These are phyloP conservation scores for Porcisia hertigi DNA, from an alignment of 208 protist species.

Conservation along the genomic window DNA sequence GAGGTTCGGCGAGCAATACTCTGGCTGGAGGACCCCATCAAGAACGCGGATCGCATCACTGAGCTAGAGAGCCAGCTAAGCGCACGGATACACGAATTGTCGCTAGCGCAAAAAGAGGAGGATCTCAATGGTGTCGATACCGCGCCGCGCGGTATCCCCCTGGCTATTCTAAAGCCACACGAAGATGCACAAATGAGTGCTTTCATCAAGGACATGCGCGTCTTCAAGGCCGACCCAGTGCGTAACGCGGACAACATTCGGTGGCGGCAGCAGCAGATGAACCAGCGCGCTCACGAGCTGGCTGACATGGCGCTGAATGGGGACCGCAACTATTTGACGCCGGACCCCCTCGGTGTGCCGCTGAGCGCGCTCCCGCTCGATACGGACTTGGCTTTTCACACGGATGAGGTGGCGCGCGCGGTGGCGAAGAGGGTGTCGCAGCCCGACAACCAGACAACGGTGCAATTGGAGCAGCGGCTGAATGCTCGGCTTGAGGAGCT, in stretches of 20 bases:
- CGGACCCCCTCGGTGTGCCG: slow-evolving; percentile 52
- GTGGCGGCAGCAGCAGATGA: slow-evolving; percentile 47
- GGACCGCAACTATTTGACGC: slow-evolving; percentile 50
- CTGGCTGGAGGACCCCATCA: slow-evolving; percentile 46
- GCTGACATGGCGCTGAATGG: slow-evolving; percentile 43
- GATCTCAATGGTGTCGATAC: slow-evolving; percentile 64
- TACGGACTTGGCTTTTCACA: slow-evolving; percentile 52
- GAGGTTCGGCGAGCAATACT: slow-evolving; percentile 56
- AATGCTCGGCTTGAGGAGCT: slow-evolving; percentile 57
- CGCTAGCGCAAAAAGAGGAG: slow-evolving; percentile 52
- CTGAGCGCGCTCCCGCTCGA: slow-evolving; percentile 61
- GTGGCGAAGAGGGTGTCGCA: slow-evolving; percentile 37
- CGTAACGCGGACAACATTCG: slow-evolving; percentile 61
- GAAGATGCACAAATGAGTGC: slow-evolving; percentile 46
- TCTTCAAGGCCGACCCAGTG: slow-evolving; percentile 57
- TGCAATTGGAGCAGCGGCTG: slow-evolving; percentile 56
- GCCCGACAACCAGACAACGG: slow-evolving; percentile 26
- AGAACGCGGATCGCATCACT: slow-evolving; percentile 37
- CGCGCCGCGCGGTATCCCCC: slow-evolving; percentile 49
- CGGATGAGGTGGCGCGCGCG: slow-evolving; percentile 57
- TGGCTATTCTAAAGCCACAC: slow-evolving; percentile 65
- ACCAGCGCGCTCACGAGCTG: slow-evolving; percentile 53
- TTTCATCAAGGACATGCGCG: slow-evolving; percentile 47
- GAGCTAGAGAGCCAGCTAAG: slow-evolving; percentile 62
- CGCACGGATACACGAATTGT: slow-evolving; percentile 58